Evolutionary conservation across 2,329 filamentous ascomycete species (phyloP).

Genomic region (Pyrenochaeta sp.): DNA sequence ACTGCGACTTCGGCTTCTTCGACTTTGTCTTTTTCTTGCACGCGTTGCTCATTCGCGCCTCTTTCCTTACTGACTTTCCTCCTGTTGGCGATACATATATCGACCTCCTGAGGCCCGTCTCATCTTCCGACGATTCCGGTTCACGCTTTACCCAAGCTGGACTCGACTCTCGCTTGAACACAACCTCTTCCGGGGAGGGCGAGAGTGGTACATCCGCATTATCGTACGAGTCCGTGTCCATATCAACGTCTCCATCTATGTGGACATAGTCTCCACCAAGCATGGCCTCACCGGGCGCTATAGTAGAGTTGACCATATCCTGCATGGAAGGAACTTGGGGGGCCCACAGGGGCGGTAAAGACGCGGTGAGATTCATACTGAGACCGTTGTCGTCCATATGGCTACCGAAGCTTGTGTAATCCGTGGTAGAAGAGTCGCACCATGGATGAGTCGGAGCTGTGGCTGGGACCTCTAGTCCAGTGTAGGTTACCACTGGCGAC

Average conservation of each 20-base stretch:
- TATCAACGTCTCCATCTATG: conserved; percentile 15
- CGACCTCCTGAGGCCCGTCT: conserved; percentile 19
- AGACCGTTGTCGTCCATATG: conserved; percentile 14
- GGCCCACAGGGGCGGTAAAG: conserved; percentile 14
- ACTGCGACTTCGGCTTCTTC: conserved; percentile 13
- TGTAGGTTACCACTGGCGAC: conserved; percentile 3
- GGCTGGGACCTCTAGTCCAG: conserved; percentile 6
- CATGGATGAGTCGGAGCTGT: conserved; percentile 4
- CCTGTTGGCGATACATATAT: conserved; percentile 36
- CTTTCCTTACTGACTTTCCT: conserved; percentile 34
- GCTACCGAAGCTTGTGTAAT: conserved; percentile 6
- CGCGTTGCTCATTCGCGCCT: conserved; percentile 8
- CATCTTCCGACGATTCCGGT: conserved; percentile 22
- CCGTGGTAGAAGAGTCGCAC: not conserved
- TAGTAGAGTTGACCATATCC: conserved; percentile 18
- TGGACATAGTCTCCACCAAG: conserved; percentile 19
- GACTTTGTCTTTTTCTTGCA: conserved; percentile 16
- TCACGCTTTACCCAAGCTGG: conserved; percentile 34
- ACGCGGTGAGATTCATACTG: conserved; percentile 4
- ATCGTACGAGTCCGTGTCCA: conserved; percentile 22
- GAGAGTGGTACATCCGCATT: conserved; percentile 16
- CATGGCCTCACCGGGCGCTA: conserved; percentile 20
- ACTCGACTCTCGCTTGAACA: conserved; percentile 27
- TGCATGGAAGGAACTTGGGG: conserved; percentile 9
- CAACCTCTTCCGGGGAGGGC: conserved; percentile 32